A percentile compares a stretch with the other conserved stretches of the same genome.
Evolutionary conservation across 805 yeast genomes (phyloP).

Genomic region (Brettanomyces nanus): DNA sequence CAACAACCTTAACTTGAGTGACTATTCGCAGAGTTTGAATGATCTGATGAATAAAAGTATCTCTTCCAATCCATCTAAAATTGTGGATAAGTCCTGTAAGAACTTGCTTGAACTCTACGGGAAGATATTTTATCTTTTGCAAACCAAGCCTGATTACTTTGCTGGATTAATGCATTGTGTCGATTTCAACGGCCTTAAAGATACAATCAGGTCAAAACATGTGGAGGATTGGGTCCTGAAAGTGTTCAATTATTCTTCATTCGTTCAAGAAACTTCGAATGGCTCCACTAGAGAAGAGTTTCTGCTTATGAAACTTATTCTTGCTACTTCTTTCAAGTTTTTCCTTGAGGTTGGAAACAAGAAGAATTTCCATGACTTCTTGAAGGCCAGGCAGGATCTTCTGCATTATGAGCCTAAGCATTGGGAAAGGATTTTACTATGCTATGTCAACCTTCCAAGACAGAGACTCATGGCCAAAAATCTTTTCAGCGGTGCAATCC

Average conservation of each 20-base stretch:
- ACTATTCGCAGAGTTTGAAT: constrained; percentile 19
- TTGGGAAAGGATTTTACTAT: constrained; percentile 39
- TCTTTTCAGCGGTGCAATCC: constrained; percentile 31
- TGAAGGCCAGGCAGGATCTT: constrained; percentile 18
- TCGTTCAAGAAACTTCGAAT: constrained; percentile 9
- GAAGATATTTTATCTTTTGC: constrained; percentile 71
- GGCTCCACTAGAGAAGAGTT: constrained; percentile 60
- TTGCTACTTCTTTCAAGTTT: constrained; percentile 35
- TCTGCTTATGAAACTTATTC: constrained; percentile 52
- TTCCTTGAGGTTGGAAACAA: constrained; percentile 21
- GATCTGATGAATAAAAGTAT: constrained; percentile 17
- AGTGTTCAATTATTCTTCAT: constrained; percentile 21
- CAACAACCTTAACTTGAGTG: constrained; percentile 24
- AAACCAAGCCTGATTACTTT: constrained; percentile 73
- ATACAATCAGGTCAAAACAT: constrained; percentile 16
- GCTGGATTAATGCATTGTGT: constrained; percentile 38
- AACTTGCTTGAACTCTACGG: constrained; percentile 62
- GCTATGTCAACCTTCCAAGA: constrained; percentile 38
- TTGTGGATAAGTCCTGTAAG: constrained; percentile 32
- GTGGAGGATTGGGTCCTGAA: constrained; percentile 30
- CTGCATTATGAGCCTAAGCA: constrained; percentile 14
- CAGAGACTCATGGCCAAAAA: constrained; percentile 39
- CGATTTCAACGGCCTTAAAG: constrained; percentile 15
- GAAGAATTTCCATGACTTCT: constrained; percentile 17
- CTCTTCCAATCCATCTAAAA: constrained; percentile 11